These are phyloP conservation scores for Fraxinus dipetala DNA, from an alignment of 305 asterid species.

Conservation along the genomic window DNA sequence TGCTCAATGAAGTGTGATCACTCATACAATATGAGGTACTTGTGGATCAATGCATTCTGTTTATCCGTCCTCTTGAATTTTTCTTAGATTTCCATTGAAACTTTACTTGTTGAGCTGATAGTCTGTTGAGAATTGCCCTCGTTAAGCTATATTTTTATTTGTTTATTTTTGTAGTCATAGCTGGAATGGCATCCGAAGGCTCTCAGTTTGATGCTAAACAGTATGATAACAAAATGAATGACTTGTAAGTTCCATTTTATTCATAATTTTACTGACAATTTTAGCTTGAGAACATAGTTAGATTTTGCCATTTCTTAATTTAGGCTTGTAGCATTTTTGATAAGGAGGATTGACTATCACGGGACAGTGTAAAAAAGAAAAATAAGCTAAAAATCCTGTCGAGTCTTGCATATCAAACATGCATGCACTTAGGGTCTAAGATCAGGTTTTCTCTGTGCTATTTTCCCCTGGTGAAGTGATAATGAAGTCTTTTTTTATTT, in stretches of 20 bases:
- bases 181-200: constrained; percentile 67
- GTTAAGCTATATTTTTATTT: not conserved
- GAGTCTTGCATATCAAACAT: not conserved
- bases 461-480: not conserved
- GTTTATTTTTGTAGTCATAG: constrained; percentile 46
- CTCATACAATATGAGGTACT: not conserved
- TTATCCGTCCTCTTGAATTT: not conserved
- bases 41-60: not conserved
- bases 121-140: not conserved
- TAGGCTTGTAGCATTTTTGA: not conserved
- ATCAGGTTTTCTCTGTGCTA: not conserved
- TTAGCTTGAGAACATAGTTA: not conserved
- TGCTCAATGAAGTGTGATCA: not conserved
- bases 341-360: not conserved
- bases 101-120: not conserved
- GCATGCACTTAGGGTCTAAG: not conserved
- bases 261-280: not conserved
- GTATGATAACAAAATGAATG: constrained; percentile 65
- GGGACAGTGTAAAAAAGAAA: not conserved
- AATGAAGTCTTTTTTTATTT: not conserved
- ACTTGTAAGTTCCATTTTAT: constrained; percentile 47
- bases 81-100: not conserved
- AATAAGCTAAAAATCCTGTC: not conserved
- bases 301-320: not conserved
- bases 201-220: constrained; percentile 71